These are phyloP conservation scores for Alternaria metachromatica DNA, from an alignment of 2,329 filamentous ascomycete genomes.

Conservation along the genomic window DNA sequence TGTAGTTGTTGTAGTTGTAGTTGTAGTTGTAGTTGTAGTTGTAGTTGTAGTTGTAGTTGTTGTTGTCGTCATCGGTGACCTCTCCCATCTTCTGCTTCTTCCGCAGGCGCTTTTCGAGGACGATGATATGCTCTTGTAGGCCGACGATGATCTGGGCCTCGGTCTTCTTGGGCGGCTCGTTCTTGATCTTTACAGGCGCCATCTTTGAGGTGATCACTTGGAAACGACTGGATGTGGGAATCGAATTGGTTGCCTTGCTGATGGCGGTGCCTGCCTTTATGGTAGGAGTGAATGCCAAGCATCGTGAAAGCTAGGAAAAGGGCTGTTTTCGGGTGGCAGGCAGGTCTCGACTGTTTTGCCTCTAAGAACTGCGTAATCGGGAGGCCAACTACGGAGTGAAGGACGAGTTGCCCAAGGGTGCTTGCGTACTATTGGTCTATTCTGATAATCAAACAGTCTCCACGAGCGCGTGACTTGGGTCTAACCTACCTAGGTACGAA, in stretches of 20 bases:
- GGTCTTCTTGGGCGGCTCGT: not conserved
- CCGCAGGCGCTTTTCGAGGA: not conserved
- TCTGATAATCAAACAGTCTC: not conserved
- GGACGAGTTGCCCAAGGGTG: not conserved
- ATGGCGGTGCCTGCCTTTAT: not conserved
- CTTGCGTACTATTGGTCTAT: not conserved
- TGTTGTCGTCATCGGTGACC: not conserved
- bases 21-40: not conserved
- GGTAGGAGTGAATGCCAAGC: not conserved
- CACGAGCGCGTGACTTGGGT: not conserved
- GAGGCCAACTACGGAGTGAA: not conserved
- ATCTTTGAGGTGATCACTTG: not conserved
- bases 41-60: not conserved
- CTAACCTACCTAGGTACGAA: not conserved
- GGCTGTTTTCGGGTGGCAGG: not conserved
- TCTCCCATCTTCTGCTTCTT: not conserved
- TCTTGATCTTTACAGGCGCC: not conserved
- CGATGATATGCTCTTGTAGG: not conserved
- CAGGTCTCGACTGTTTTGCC: not conserved
- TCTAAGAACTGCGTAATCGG: not conserved
- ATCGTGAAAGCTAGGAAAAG: not conserved
- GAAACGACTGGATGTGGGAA: not conserved
- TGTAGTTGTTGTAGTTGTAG: too few species aligned
- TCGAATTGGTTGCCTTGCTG: not conserved
- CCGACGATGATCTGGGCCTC: not conserved